Evolutionary conservation across 106 monocot species (phyloP).

Genomic region (Dioscorea alata): DNA sequence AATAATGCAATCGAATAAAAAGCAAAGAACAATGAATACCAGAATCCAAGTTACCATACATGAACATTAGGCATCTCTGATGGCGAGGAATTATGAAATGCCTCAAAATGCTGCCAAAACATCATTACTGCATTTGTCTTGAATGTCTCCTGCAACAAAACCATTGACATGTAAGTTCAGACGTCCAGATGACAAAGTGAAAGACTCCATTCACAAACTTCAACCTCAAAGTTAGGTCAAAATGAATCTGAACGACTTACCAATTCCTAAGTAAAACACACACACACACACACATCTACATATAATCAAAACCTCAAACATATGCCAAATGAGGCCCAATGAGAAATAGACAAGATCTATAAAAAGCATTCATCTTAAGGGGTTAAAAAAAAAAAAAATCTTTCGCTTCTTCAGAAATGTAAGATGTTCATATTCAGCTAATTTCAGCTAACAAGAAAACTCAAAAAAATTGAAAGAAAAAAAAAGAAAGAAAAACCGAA

Average conservation of each 20-base stretch:
- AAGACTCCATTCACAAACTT: background rate
- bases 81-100: slow-evolving; percentile 21
- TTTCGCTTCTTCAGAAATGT: background rate
- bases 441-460: background rate
- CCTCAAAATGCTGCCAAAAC: slow-evolving; percentile 68
- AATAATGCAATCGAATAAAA: background rate
- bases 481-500: too few relatives aligned
- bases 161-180: background rate
- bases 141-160: slow-evolving; percentile 61
- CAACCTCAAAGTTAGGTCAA: background rate
- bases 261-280: background rate
- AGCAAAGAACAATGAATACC: background rate
- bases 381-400: background rate
- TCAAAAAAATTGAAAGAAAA: background rate
- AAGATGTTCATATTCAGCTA: background rate
- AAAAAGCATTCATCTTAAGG: background rate
- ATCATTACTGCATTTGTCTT: slow-evolving; percentile 45
- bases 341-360: background rate
- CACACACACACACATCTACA: background rate
- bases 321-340: background rate
- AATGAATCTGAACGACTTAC: background rate
- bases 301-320: too few relatives aligned
- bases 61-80: slow-evolving; percentile 19
- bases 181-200: background rate
- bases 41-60: slow-evolving; percentile 13